Conservation (phyloP, 805 yeast genomes). For the Wickerhamiella hasegawae region DNA sequence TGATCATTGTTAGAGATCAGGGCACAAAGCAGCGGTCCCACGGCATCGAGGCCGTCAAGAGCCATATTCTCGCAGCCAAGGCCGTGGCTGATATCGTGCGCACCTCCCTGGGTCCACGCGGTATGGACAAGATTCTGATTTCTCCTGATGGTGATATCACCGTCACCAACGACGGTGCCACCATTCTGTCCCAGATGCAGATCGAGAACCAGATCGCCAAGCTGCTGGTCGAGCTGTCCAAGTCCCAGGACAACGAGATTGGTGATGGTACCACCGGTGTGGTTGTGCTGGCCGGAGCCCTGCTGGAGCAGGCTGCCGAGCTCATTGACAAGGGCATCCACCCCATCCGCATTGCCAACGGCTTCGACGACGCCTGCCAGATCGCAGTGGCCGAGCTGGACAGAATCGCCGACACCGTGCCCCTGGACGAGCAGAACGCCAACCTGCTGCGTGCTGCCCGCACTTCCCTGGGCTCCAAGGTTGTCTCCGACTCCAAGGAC, state of each 20-base stretch:
- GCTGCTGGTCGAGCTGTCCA: slow-evolving; percentile 79
- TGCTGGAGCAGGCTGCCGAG: slow-evolving; percentile 86
- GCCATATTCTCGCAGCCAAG: slow-evolving; percentile 88
- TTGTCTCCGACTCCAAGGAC: slow-evolving; percentile 86
- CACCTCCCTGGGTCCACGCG: slow-evolving; percentile 94
- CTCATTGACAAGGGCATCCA: slow-evolving; percentile 94
- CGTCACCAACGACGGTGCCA: slow-evolving; percentile 97
- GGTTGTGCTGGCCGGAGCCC: slow-evolving; percentile 87
- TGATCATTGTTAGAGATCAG: slow-evolving; percentile 87
- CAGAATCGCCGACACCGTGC: slow-evolving; percentile 50
- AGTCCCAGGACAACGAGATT: slow-evolving; percentile 93
- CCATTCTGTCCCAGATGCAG: slow-evolving; percentile 91
- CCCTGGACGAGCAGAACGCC: slow-evolving; percentile 29
- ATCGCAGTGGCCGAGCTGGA: slow-evolving; percentile 72
- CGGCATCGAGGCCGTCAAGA: slow-evolving; percentile 60
- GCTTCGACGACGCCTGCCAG: slow-evolving; percentile 93
- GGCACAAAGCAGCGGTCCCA: slow-evolving; percentile 47
- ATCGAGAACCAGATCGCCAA: slow-evolving; percentile 93
- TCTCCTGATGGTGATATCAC: slow-evolving; percentile 97
- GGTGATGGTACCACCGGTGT: slow-evolving; percentile 99
- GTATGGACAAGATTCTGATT: slow-evolving; percentile 89
- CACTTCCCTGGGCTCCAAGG: slow-evolving; percentile 88
- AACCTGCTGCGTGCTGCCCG: slow-evolving; percentile 77
- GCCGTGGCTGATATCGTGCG: slow-evolving; percentile 85
- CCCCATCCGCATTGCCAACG: slow-evolving; percentile 92